phyloP scores from a whole-genome alignment of 2,329 filamentous ascomycete species.

The Phyllosticta capitalensis region DNA sequence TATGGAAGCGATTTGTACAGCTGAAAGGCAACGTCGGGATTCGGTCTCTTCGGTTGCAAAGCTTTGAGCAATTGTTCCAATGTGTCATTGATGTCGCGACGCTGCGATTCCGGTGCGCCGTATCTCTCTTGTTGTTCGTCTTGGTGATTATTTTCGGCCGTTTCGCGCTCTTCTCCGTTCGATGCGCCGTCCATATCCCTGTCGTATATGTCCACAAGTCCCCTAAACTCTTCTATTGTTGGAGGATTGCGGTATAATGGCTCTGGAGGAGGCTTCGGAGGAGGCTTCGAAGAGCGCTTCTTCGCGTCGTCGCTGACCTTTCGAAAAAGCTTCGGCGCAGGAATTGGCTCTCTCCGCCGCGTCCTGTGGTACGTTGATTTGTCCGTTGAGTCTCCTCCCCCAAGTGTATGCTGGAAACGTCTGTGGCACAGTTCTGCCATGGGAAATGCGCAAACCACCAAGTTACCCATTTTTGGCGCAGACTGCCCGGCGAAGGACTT shows the following conservation, averaged over 20 bases:
- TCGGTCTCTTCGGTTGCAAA: conserved; percentile 33
- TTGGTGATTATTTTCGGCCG: conserved; percentile 20
- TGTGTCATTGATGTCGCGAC: conserved; percentile 15
- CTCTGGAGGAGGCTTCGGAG: neutral
- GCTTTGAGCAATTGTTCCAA: conserved; percentile 27
- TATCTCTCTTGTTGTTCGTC: conserved; percentile 11
- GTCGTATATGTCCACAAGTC: conserved; percentile 2
- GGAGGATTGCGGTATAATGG: neutral
- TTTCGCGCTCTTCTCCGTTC: conserved; percentile 23
- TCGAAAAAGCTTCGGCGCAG: conserved; percentile 5
- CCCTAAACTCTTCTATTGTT: neutral
- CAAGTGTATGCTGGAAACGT: conserved; percentile 33
- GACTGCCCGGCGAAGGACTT: conserved; percentile 15
- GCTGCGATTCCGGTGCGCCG: conserved; percentile 23
- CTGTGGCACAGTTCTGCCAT: conserved; percentile 42
- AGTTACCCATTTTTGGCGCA: conserved; percentile 36
- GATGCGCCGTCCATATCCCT: neutral
- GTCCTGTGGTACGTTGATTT: conserved; percentile 13
- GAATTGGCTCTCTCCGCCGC: conserved; percentile 16
- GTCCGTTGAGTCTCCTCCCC: conserved; percentile 12
- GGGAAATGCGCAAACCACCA: conserved; percentile 46
- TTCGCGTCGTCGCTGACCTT: conserved; percentile 10
- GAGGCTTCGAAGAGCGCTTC: neutral
- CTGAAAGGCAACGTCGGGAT: conserved; percentile 41
- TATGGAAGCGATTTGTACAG: conserved; percentile 44